These are phyloP conservation scores for Rhododendron henanense DNA, from an alignment of 148 eudicot genomes.

Conservation along the genomic window DNA sequence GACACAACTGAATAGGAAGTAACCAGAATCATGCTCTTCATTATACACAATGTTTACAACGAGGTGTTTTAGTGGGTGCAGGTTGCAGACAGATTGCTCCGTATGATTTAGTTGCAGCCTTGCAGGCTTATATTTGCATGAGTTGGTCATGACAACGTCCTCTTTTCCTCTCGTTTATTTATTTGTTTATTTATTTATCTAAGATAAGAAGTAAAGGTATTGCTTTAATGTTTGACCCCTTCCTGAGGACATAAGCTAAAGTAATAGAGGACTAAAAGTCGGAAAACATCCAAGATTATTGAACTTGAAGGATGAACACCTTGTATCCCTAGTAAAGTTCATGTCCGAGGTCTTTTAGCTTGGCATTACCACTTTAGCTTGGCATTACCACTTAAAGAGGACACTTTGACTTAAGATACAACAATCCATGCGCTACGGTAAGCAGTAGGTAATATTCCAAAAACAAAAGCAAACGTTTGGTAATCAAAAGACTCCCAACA, in stretches of 20 bases:
- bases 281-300: neutral
- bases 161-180: neutral
- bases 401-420: neutral
- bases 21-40: neutral
- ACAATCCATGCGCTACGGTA: neutral
- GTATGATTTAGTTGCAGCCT: neutral
- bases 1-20: neutral
- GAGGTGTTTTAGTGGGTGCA: neutral
- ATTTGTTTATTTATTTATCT: too few species aligned
- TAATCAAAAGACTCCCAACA: neutral
- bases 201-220: neutral
- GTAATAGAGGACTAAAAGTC: neutral
- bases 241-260: neutral
- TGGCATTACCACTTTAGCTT: neutral
- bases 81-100: neutral
- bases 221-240: neutral
- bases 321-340: neutral
- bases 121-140: neutral
- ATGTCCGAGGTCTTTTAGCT: neutral
- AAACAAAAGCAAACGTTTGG: neutral
- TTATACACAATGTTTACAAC: neutral
- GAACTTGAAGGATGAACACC: neutral
- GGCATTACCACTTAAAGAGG: neutral
- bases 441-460: neutral
- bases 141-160: neutral